Evolutionary conservation across 306 rosid genomes (phyloP).

Genomic region (Glycine soja): DNA sequence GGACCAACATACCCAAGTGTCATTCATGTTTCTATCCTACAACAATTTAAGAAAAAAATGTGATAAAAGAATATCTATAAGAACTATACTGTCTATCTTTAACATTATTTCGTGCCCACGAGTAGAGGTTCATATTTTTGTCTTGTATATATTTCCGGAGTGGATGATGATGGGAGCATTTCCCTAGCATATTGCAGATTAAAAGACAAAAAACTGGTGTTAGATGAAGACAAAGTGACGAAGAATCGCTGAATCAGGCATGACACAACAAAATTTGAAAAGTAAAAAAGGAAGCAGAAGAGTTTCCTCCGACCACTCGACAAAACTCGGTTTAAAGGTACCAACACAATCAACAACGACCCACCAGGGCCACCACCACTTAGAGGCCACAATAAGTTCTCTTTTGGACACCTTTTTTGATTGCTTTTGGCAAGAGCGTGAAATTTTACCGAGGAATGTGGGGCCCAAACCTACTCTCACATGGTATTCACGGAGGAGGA

Average conservation of each 20-base stretch:
- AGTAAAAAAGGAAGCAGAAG: constrained; percentile 49
- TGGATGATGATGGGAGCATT: constrained; percentile 43
- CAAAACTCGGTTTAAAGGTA: constrained; percentile 64
- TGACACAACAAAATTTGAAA: constrained; percentile 54
- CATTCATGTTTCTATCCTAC: constrained; percentile 46
- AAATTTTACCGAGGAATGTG: constrained; percentile 56
- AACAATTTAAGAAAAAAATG: constrained; percentile 23
- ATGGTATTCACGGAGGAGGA: neutral
- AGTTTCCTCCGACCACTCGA: constrained; percentile 77
- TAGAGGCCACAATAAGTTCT: constrained; percentile 53
- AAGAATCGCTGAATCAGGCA: constrained; percentile 60
- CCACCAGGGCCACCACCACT: constrained; percentile 82
- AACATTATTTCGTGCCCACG: constrained; percentile 44
- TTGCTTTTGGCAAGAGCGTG: constrained; percentile 79
- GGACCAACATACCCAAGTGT: constrained; percentile 39
- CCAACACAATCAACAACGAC: constrained; percentile 67
- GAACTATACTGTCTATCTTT: constrained; percentile 36
- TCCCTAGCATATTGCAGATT: neutral
- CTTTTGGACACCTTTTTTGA: constrained; percentile 56
- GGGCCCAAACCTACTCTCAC: constrained; percentile 57
- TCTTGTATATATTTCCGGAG: constrained; percentile 42
- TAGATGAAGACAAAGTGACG: constrained; percentile 62
- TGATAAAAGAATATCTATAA: constrained; percentile 5
- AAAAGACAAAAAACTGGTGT: constrained; percentile 37
- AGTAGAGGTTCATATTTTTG: constrained; percentile 51